Evolutionary conservation across 2,329 filamentous ascomycete species (phyloP).

Genomic region (Aureobasidium pullulans): DNA sequence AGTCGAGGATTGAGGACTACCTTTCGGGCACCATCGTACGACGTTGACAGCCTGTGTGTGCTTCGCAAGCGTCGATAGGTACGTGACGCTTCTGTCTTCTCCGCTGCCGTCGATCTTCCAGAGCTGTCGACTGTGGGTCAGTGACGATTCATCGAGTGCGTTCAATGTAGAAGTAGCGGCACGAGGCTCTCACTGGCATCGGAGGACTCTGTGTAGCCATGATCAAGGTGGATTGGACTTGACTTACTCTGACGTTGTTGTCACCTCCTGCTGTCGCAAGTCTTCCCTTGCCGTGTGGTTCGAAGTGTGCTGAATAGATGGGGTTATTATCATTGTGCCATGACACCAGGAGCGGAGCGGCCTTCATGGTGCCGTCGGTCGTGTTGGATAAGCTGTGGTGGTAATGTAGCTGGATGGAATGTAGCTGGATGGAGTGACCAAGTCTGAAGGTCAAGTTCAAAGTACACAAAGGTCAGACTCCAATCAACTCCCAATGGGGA

Average conservation of each 20-base stretch:
- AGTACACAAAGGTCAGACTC: neutral
- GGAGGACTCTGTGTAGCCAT: too few species aligned
- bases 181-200: too few species aligned
- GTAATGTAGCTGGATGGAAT: neutral
- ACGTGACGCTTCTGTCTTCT: conserved; percentile 82
- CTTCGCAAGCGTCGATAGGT: conserved; percentile 83
- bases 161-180: too few species aligned
- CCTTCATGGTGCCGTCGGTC: conserved; percentile 62
- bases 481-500: neutral
- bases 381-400: neutral
- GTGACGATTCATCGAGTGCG: conserved; percentile 14
- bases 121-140: conserved; percentile 47
- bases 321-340: conserved; percentile 98
- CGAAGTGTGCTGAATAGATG: conserved; percentile 96
- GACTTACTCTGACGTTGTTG: conserved; percentile 81
- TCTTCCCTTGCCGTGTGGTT: conserved; percentile 82
- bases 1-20: conserved; percentile 41
- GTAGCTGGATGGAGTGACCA: neutral
- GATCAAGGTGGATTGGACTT: neutral
- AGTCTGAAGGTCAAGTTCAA: neutral
- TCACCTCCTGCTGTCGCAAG: conserved; percentile 92
- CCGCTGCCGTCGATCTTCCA: conserved; percentile 85
- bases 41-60: conserved; percentile 98
- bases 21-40: conserved; percentile 89
- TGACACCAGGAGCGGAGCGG: conserved; percentile 89